Evolutionary conservation across 176 grass and related monocot genomes (phyloP).

Genomic region (Bromus sterilis): DNA sequence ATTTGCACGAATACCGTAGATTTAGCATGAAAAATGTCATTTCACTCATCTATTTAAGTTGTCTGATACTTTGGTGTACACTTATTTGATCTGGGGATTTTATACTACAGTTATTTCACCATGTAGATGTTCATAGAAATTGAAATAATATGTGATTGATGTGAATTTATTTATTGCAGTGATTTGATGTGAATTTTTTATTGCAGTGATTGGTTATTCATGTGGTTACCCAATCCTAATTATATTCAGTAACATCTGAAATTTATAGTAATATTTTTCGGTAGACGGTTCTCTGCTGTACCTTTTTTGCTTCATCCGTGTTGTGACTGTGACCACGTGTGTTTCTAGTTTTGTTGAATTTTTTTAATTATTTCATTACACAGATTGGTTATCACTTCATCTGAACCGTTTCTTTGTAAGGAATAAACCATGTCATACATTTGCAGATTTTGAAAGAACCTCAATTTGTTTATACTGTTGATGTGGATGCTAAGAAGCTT

Average conservation of each 20-base stretch:
- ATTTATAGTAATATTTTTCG: not conserved
- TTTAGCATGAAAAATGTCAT: not conserved
- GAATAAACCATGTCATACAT: not conserved
- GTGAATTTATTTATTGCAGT: not conserved
- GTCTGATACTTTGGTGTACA: not conserved
- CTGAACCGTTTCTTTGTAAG: not conserved
- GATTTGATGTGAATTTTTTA: not conserved
- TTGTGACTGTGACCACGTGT: not conserved
- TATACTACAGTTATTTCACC: not conserved
- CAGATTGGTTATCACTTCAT: not conserved
- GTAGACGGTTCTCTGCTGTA: not conserved
- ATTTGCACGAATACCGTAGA: not conserved
- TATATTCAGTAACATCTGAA: not conserved
- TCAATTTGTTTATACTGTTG: conserved; percentile 88
- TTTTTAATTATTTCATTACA: not conserved
- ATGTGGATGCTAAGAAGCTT: conserved; percentile 93
- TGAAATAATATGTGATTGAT: not conserved
- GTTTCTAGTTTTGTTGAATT: not conserved
- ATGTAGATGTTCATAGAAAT: not conserved
- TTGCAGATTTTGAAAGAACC: conserved; percentile 78
- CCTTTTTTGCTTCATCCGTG: not conserved
- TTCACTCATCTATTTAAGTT: not conserved
- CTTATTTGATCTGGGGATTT: not conserved
- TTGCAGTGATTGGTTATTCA: not conserved
- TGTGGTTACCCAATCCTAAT: not conserved